A percentile compares a stretch with the other conserved stretches of the same genome.
Evolutionary conservation across 768 basidiomycete species (phyloP).

Genomic region (Lentinus tigrinus): DNA sequence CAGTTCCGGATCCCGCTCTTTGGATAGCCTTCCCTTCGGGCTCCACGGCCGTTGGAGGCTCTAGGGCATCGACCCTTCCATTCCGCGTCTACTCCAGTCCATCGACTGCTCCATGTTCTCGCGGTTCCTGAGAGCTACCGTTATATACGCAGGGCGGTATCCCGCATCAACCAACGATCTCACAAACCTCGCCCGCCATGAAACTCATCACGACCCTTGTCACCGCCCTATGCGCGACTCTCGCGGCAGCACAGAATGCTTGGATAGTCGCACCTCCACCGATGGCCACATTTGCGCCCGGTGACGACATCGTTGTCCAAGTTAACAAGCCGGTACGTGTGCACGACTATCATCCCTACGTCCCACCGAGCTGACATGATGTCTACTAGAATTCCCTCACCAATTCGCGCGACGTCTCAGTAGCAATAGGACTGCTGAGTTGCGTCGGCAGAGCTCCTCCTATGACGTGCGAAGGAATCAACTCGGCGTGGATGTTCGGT

Average conservation of each 20-base stretch:
- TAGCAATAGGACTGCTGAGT: conserved; percentile 30
- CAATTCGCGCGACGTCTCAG: conserved; percentile 31
- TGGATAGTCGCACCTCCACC: conserved; percentile 27
- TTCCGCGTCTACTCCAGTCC: too few species aligned
- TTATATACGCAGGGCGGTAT: too few species aligned
- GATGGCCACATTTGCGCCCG: background rate
- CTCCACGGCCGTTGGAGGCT: too few species aligned
- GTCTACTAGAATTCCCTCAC: conserved; percentile 26
- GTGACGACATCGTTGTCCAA: conserved; percentile 25
- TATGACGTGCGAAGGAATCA: conserved; percentile 18
- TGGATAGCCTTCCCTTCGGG: too few species aligned
- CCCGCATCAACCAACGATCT: too few species aligned
- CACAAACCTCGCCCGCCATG: too few species aligned
- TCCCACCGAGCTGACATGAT: background rate
- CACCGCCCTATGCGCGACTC: conserved; percentile 18
- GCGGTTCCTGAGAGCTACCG: too few species aligned
- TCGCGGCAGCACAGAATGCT: conserved; percentile 31
- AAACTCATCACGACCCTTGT: background rate
- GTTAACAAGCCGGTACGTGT: conserved; percentile 20
- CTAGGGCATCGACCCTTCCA: too few species aligned
- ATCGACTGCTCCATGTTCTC: too few species aligned
- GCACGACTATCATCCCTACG: background rate
- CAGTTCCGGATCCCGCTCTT: too few species aligned
- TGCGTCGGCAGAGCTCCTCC: conserved; percentile 16
- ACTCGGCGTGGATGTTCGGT: conserved; percentile 23